phyloP scores from a whole-genome alignment of 768 basidiomycete genomes.

The Boletellus ananas region DNA sequence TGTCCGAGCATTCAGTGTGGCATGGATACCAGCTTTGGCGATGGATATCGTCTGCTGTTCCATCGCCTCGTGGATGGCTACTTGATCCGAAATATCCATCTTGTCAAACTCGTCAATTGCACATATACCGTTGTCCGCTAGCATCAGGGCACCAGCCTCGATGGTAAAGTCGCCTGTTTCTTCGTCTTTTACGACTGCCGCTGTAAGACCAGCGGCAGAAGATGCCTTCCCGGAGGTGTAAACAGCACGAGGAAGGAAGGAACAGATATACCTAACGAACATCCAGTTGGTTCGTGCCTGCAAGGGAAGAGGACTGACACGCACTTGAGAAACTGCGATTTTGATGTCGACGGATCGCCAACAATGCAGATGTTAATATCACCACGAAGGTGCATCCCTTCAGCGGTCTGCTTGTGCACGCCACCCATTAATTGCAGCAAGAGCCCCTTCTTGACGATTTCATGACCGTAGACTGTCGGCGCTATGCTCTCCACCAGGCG shows the following conservation, averaged over 20 bases:
- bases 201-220: conserved; percentile 96
- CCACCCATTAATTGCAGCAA: conserved; percentile 97
- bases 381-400: conserved; percentile 97
- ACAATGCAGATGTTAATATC: conserved; percentile 99
- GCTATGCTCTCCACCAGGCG: conserved; percentile 93
- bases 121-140: conserved; percentile 98
- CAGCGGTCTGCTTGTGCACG: conserved; percentile 92
- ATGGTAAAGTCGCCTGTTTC: conserved; percentile 99
- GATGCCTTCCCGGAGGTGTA: conserved; percentile 99
- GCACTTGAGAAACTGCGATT: conserved; percentile 97
- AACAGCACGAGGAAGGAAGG: conserved; percentile 95
- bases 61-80: conserved; percentile 99
- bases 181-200: conserved; percentile 97
- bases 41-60: conserved; percentile 99
- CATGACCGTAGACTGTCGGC: conserved; percentile 97
- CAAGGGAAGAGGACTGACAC: conserved; percentile 23
- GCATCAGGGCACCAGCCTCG: conserved; percentile 98
- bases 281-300: background rate
- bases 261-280: conserved; percentile 81
- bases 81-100: conserved; percentile 98
- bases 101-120: conserved; percentile 99
- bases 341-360: conserved; percentile 96
- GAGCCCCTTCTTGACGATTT: conserved; percentile 98
- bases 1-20: conserved; percentile 95
- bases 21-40: conserved; percentile 98